Conservation (phyloP, 2,329 filamentous ascomycete species). For the Alternaria triticina region DNA sequence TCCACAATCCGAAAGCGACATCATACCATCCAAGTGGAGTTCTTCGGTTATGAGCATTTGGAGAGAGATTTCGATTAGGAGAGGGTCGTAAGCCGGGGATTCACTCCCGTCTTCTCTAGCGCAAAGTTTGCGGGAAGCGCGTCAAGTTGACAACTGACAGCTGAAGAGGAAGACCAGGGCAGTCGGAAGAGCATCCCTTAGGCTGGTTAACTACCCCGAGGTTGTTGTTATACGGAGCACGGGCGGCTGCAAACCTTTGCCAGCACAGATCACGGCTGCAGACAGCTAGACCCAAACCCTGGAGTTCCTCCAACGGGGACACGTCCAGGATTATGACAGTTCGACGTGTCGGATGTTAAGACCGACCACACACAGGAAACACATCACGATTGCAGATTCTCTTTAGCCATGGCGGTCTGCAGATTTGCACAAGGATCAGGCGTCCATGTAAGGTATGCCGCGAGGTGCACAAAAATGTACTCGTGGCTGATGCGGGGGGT, state of each 20-base stretch:
- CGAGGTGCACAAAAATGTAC: background rate
- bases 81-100: background rate
- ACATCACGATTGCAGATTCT: background rate
- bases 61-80: background rate
- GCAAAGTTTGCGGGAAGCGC: background rate
- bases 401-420: background rate
- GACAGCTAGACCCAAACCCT: background rate
- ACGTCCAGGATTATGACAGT: background rate
- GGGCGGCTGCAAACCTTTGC: background rate
- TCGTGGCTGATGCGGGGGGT: background rate
- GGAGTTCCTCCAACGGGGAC: background rate
- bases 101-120: conserved; percentile 3
- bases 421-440: background rate
- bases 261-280: conserved; percentile 1
- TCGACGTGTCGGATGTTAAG: background rate
- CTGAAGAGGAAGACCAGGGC: background rate
- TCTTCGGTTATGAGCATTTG: background rate
- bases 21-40: background rate
- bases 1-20: conserved; percentile 3
- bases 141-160: conserved; percentile 8
- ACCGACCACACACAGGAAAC: background rate
- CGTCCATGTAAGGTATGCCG: background rate
- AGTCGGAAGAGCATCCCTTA: background rate
- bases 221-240: conserved; percentile 1
- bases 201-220: background rate